Base-by-base conservation (phyloP, 352 stramenopile genomes). In the Blastocystis hominis region DNA sequence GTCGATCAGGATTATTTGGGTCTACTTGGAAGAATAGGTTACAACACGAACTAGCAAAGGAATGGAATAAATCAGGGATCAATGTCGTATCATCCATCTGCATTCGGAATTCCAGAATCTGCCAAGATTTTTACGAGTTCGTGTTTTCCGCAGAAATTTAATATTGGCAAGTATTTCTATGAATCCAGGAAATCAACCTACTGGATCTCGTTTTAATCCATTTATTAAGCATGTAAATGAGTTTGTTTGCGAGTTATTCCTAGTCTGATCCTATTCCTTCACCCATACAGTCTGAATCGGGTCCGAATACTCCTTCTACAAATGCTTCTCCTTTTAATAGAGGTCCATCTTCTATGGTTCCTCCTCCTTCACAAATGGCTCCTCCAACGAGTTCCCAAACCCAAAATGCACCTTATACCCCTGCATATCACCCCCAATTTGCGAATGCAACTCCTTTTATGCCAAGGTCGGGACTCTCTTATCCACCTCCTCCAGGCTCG, bases 141-240 rank as follows among this genome's bases (percentile, higher is more conserved):
- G 7, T 47, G 10, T 80, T 13, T 30, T 15, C 34, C 46, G n/a
- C 30, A 40, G 17, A 47, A 64, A 62, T 15, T 80, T 46, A 15
- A n/a, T 40, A 64, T 10, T 13, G 24, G 44, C 13, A 66, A 63
- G 30, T 42, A 38, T 38, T 64, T 40, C 50, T 38, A 84, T 84
- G 72, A 84, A 46, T 66, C 40, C 50, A 46, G 30, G 38, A 34
- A 30, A 34, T 20, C 46, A 46, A 34, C 62, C 72, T 10, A 15
- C 53, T 20, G 53, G 44, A 66, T 20, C 72, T 10, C 72, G 7
- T 34, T 34, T 84, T 13, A 84, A 84, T 84, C 72, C 72, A 20
- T 84, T 84, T 69, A 34, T 84, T 34, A 84, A 84, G 47, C 53
- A 68, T 46, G 72, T 84, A 30, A 0, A 3, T 20, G 44, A 2